A percentile compares a stretch with the other conserved stretches of the same genome.
Conservation (phyloP, 2,329 filamentous ascomycete species). For the Arthroderma sp. region DNA sequence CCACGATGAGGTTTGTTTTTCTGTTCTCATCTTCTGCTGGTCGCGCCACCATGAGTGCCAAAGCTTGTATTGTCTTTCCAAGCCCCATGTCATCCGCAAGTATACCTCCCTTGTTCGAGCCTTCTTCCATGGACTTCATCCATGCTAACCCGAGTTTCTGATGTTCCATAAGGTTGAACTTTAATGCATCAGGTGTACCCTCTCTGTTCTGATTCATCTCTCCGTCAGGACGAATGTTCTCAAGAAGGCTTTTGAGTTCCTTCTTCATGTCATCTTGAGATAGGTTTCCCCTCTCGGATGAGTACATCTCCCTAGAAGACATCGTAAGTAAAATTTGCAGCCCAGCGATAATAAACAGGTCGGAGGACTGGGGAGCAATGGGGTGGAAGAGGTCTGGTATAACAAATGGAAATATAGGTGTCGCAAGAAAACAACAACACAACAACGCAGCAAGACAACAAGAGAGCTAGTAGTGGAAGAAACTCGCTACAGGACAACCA, state of each 20-base stretch:
- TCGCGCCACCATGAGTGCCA: constrained; percentile 60
- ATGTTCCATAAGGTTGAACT: constrained; percentile 60
- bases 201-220: constrained; percentile 50
- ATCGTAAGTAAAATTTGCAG: too few species aligned
- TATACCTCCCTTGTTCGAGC: constrained; percentile 60
- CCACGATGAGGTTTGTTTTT: constrained; percentile 71
- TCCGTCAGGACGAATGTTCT: constrained; percentile 61
- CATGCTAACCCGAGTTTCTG: constrained; percentile 66
- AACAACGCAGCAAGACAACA: too few species aligned
- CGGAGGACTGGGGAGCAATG: too few species aligned
- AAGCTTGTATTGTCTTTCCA: constrained; percentile 70
- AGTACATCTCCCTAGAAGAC: too few species aligned
- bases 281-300: too few species aligned
- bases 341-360: too few species aligned
- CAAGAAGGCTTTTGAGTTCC: constrained; percentile 56
- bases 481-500: too few species aligned
- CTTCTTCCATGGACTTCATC: constrained; percentile 62
- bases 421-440: too few species aligned
- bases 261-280: constrained; percentile 32
- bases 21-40: constrained; percentile 44
- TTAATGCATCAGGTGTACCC: constrained; percentile 56
- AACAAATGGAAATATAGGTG: too few species aligned
- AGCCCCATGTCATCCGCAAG: constrained; percentile 73
- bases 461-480: too few species aligned
- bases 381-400: too few species aligned